Evolutionary conservation across 164 flowering plant genomes (phyloP).

Genomic region (Vitis cinerea): DNA sequence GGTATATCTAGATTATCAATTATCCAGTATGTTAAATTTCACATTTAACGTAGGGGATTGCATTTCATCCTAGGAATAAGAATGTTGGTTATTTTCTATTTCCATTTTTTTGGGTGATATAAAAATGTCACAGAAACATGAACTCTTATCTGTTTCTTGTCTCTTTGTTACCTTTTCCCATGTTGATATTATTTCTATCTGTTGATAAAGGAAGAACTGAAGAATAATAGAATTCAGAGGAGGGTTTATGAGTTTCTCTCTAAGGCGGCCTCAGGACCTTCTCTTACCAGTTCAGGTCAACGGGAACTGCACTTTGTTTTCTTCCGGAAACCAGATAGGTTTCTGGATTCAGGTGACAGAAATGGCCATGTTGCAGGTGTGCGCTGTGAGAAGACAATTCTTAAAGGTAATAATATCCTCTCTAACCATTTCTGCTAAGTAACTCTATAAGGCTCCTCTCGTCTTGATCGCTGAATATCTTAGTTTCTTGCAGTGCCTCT

Average conservation of each 20-base stretch:
- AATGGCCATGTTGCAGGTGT: conserved; percentile 56
- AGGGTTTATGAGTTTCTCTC: conserved; percentile 85
- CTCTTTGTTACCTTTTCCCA: conserved; percentile 4
- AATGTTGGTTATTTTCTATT: no score
- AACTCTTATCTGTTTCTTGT: background rate
- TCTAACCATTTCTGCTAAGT: background rate
- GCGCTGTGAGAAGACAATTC: conserved; percentile 74
- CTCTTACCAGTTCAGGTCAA: conserved; percentile 44
- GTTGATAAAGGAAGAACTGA: conserved; percentile 80
- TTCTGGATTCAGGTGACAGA: conserved; percentile 53
- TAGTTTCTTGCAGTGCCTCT: background rate
- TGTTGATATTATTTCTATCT: conserved; percentile 5
- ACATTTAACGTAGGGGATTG: background rate
- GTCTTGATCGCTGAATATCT: background rate
- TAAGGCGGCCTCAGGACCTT: conserved; percentile 59
- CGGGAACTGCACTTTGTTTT: conserved; percentile 88
- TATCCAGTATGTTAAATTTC: background rate
- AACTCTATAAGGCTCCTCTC: background rate
- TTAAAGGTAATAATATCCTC: conserved; percentile 49
- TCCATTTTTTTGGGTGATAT: background rate
- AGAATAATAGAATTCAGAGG: conserved; percentile 65
- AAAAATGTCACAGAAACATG: background rate
- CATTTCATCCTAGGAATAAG: background rate
- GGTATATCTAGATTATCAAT: conserved; percentile 35
- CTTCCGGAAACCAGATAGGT: conserved; percentile 70